Evolutionary conservation across 495 filamentous ascomycete genomes (phyloP).

Genomic region (Neurospora sp.): DNA sequence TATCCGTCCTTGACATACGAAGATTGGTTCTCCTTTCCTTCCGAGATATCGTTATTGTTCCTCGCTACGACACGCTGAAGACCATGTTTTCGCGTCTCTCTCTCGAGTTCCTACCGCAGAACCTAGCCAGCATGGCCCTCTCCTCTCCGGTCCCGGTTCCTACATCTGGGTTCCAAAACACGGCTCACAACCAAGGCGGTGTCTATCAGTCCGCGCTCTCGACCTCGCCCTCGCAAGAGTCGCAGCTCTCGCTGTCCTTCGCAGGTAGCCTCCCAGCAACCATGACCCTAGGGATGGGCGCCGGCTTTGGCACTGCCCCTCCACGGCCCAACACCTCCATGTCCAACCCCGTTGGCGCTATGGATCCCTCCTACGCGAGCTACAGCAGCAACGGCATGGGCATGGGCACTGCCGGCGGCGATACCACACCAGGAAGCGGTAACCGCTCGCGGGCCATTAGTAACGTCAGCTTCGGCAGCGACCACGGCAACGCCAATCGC

Average conservation of each 20-base stretch:
- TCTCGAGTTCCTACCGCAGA: slow-evolving; percentile 70
- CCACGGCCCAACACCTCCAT: slow-evolving; percentile 58
- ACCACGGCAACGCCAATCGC: slow-evolving; percentile 37
- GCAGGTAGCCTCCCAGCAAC: slow-evolving; percentile 22
- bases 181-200: slow-evolving; percentile 1
- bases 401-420: slow-evolving; percentile 58
- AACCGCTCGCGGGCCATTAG: slow-evolving; percentile 66
- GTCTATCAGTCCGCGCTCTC: slow-evolving; percentile 14
- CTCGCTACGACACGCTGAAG: slow-evolving; percentile 75
- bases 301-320: slow-evolving; percentile 19
- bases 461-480: slow-evolving; percentile 67
- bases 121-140: slow-evolving; percentile 33
- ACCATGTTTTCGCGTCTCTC: slow-evolving; percentile 83
- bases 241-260: slow-evolving; percentile 27
- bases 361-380: slow-evolving; percentile 59
- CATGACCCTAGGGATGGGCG: not conserved
- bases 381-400: slow-evolving; percentile 74
- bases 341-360: slow-evolving; percentile 21
- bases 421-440: slow-evolving; percentile 35
- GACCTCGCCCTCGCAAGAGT: slow-evolving; percentile 20
- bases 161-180: slow-evolving; percentile 26
- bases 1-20: slow-evolving; percentile 66
- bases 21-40: slow-evolving; percentile 82
- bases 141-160: slow-evolving; percentile 27
- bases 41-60: slow-evolving; percentile 78